phyloP scores from a whole-genome alignment of 345 rosid species.

The Moricandia arvensis region DNA sequence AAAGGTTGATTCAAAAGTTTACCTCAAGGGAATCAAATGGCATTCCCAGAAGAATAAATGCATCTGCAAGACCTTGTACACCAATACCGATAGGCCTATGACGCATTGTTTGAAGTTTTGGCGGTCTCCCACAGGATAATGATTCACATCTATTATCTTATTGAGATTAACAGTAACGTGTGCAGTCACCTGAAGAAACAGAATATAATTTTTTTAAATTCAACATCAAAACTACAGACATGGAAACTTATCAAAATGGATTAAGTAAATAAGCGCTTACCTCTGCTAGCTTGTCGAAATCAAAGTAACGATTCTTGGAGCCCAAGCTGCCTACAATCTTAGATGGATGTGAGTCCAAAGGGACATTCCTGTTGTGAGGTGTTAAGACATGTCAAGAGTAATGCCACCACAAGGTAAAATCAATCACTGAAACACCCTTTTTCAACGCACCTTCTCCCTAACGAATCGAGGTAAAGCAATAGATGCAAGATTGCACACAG shows the following conservation, averaged over 20 bases:
- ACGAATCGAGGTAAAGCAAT: slow-evolving; percentile 87
- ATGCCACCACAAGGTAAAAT: not conserved
- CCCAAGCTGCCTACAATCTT: not conserved
- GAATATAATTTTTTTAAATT: not conserved
- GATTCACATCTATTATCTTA: slow-evolving; percentile 83
- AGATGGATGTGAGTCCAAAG: slow-evolving; percentile 58
- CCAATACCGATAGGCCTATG: slow-evolving; percentile 97
- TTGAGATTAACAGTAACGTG: slow-evolving; percentile 64
- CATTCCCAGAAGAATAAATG: slow-evolving; percentile 88
- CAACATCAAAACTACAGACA: not conserved
- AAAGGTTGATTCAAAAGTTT: slow-evolving; percentile 14
- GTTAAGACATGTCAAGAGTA: not conserved
- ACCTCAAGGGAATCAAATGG: slow-evolving; percentile 89
- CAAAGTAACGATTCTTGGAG: slow-evolving; percentile 44
- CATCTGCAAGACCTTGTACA: slow-evolving; percentile 93
- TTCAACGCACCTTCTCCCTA: slow-evolving; percentile 60
- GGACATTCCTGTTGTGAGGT: slow-evolving; percentile 50
- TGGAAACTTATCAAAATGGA: not conserved
- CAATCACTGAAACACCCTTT: not conserved
- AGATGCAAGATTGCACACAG: slow-evolving; percentile 94
- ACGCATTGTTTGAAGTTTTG: slow-evolving; percentile 62
- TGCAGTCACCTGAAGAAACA: slow-evolving; percentile 51
- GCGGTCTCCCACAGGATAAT: slow-evolving; percentile 93
- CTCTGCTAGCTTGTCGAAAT: slow-evolving; percentile 89
- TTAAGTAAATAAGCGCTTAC: slow-evolving; percentile 30